These are phyloP conservation scores for Torrubiella hemipterigena DNA, from an alignment of 2,329 filamentous ascomycete genomes.

Conservation along the genomic window DNA sequence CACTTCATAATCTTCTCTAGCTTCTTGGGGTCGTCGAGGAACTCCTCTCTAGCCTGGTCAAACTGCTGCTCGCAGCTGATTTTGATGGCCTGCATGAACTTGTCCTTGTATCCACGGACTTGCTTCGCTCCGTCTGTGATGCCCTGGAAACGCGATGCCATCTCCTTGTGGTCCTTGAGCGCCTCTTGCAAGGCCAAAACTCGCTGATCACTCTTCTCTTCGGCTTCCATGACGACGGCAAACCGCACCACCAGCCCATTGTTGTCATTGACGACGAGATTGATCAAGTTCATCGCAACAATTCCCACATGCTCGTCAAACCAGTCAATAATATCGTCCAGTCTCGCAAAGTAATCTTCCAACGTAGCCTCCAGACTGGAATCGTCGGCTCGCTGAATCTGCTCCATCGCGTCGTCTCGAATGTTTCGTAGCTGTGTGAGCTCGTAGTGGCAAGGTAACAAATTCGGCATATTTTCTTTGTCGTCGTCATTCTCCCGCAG, in stretches of 20 bases:
- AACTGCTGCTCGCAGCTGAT: conserved; percentile 65
- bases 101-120: conserved; percentile 90
- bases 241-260: conserved; percentile 82
- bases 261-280: conserved; percentile 75
- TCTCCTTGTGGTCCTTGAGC: conserved; percentile 88
- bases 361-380: conserved; percentile 67
- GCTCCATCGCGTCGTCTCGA: conserved; percentile 89
- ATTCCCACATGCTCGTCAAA: conserved; percentile 92
- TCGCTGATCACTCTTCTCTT: conserved; percentile 92
- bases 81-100: conserved; percentile 74
- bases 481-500: conserved; percentile 76
- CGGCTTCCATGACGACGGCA: conserved; percentile 84
- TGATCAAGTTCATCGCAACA: conserved; percentile 81
- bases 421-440: conserved; percentile 88
- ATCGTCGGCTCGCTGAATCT: conserved; percentile 72
- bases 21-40: conserved; percentile 69
- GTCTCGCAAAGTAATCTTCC: conserved; percentile 74
- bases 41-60: conserved; percentile 56
- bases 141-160: conserved; percentile 85
- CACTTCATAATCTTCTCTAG: conserved; percentile 84
- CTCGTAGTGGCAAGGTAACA: conserved; percentile 82
- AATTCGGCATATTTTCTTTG: conserved; percentile 79
- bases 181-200: conserved; percentile 88
- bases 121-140: conserved; percentile 90
- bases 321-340: conserved; percentile 83